Conservation (phyloP, 192 early-diverging fungal species). For the Coemansia sp. region DNA sequence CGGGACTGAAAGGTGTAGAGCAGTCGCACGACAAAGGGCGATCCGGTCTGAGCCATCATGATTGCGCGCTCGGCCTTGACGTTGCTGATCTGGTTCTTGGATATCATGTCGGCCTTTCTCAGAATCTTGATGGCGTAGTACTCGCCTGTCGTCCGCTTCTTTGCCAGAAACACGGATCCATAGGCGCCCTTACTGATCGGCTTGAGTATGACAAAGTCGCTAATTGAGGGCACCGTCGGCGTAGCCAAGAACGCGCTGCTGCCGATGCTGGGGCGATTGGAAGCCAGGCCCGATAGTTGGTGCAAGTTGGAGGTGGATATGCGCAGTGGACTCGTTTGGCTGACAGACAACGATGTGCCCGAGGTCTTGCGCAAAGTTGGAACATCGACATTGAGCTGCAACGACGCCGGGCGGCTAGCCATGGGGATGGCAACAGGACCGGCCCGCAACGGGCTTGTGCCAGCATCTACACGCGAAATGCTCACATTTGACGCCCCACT, state of each 20-base stretch:
- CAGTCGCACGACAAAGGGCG: constrained; percentile 85
- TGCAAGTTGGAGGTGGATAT: constrained; percentile 16
- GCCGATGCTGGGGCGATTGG: constrained; percentile 6
- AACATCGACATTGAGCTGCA: background rate
- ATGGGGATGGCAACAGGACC: background rate
- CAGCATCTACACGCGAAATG: background rate
- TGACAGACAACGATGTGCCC: background rate
- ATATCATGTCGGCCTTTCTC: constrained; percentile 88
- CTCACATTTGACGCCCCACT: background rate
- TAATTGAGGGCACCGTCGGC: constrained; percentile 72
- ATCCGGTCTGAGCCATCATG: constrained; percentile 83
- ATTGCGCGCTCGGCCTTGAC: constrained; percentile 48
- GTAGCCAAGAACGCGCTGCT: constrained; percentile 31
- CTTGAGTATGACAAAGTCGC: constrained; percentile 88
- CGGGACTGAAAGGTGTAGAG: constrained; percentile 85
- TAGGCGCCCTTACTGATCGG: constrained; percentile 89
- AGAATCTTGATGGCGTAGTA: constrained; percentile 88
- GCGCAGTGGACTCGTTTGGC: constrained; percentile 3
- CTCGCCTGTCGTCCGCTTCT: constrained; percentile 79
- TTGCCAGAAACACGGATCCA: constrained; percentile 83
- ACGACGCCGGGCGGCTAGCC: background rate
- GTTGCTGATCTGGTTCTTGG: constrained; percentile 69
- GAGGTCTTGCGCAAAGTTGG: background rate
- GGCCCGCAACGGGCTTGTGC: background rate
- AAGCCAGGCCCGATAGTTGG: background rate